Percentiles rank a stretch among this genome's conserved stretches.
Conservation (phyloP, 139 green algal genomes). For the Tetradesmus obliquus region DNA sequence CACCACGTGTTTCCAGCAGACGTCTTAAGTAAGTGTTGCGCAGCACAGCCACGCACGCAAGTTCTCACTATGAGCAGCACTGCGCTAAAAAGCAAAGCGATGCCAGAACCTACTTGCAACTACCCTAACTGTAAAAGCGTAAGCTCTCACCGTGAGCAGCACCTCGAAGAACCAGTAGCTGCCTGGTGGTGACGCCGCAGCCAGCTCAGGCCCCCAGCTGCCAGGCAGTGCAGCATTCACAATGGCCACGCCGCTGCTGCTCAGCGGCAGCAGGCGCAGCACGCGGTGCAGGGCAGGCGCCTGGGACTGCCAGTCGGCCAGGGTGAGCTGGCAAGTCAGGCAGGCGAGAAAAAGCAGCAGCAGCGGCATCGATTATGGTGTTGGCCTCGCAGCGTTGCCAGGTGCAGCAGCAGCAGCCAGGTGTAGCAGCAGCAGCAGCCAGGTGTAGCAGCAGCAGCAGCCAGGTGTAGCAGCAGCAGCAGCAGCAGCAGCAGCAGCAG, state of each 20-base stretch:
- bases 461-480: neutral
- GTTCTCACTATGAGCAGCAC: neutral
- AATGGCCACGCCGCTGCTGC: conserved; percentile 32
- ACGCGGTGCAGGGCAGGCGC: conserved; percentile 28
- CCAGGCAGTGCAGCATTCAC: conserved; percentile 21
- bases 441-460: neutral
- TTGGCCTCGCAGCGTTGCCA: neutral
- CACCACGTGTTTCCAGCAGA: too few species aligned
- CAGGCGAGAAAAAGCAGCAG: neutral
- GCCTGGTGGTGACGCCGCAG: neutral
- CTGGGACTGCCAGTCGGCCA: conserved; percentile 1
- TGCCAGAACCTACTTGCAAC: too few species aligned
- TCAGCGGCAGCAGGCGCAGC: conserved; percentile 42
- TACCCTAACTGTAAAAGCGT: neutral
- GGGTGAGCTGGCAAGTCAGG: neutral
- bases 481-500: neutral
- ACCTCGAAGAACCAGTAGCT: conserved; percentile 45
- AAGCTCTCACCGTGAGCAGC: conserved; percentile 32
- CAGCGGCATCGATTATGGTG: neutral
- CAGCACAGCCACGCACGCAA: too few species aligned
- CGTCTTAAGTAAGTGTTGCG: neutral
- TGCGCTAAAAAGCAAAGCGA: too few species aligned
- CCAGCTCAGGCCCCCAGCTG: neutral
- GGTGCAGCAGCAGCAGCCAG: neutral
- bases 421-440: neutral